Evolutionary conservation across 805 yeast species (phyloP), one percentile per base, ranked within the genome.

Genomic region (Saccharomycopsis sp.): DNA sequence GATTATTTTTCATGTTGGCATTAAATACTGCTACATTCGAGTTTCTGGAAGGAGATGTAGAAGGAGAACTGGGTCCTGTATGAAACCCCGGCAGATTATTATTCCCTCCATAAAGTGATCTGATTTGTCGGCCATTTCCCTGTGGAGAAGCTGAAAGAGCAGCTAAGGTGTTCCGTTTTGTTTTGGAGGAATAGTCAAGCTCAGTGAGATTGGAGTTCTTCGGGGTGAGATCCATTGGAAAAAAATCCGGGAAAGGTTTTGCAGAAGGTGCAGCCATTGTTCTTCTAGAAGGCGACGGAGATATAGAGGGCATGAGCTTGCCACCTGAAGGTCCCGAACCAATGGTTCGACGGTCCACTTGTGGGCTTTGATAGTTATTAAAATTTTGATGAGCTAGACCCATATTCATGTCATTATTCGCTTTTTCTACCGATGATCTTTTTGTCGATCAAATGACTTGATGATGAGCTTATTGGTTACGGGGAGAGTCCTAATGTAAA

Each of bases 191-290:
- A 38, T 57, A 52, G 38, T 60, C 62, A 15, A 60, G 42, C 15
- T 41, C 55, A 17, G 23, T n/a, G 9, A 55, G 20, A 24, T 55
- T 60, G 14, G 55, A 55, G 34, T 57, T 58, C 5, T 23, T 22
- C 1, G 63, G 62, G 12, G 59, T 51, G 35, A 58, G 50, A 15
- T 53, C 58, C 9, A 52, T 54, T 3, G 62, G 59, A 29, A 58
- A 58, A 19, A 24, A 41, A n/a, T 56, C 59, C 7, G 61, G 62
- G 23, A 55, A 61, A 12, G 61, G 62, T 29, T 59, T 56, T 9
- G 41, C 53, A 19, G 53, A 19, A 3, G 22, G 22, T 17, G 49
- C 22, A 3, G 22, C 49, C 9, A 29, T 12, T 5, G 38, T 29
- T 29, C 38, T 29, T 12, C 38, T 29, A 29, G 38, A 29, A 12